Percentiles rank a stretch among this genome's conserved stretches.
These are phyloP conservation scores for Cyberlindnera maritima DNA, from an alignment of 805 yeast genomes.

Conservation along the genomic window DNA sequence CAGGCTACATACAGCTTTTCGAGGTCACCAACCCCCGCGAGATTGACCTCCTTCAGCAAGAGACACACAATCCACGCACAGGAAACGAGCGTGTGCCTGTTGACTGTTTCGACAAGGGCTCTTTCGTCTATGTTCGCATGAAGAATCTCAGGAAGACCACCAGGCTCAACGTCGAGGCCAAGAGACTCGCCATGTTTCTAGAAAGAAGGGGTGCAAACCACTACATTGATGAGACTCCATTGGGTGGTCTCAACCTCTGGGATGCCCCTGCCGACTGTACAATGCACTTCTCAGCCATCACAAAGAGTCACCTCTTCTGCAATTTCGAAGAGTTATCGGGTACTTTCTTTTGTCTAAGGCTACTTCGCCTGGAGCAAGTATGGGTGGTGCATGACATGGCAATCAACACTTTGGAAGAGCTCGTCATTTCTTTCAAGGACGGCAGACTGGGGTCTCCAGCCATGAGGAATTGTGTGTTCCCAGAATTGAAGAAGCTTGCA, in stretches of 20 bases:
- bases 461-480: conserved; percentile 2
- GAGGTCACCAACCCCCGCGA: background rate
- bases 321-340: background rate
- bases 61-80: conserved; percentile 5
- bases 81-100: background rate
- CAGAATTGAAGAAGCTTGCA: conserved; percentile 1
- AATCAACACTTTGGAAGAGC: background rate
- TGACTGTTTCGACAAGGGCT: background rate
- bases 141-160: background rate
- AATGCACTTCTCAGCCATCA: background rate
- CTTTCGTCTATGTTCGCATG: conserved; percentile 6
- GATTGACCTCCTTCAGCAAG: background rate
- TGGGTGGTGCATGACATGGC: conserved; percentile 5
- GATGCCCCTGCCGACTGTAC: background rate
- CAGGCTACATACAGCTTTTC: conserved; percentile 1
- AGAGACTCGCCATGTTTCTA: conserved; percentile 3
- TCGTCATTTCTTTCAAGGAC: conserved; percentile 2
- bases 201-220: conserved; percentile 3
- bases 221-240: conserved; percentile 6
- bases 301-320: background rate
- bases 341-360: background rate
- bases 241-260: conserved; percentile 5
- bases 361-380: conserved; percentile 2
- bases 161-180: conserved; percentile 5
- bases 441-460: conserved; percentile 2